These are phyloP conservation scores for Rhytidiadelphus loreus DNA, from an alignment of 225 moss, liverwort and hornwort genomes.

Conservation along the genomic window DNA sequence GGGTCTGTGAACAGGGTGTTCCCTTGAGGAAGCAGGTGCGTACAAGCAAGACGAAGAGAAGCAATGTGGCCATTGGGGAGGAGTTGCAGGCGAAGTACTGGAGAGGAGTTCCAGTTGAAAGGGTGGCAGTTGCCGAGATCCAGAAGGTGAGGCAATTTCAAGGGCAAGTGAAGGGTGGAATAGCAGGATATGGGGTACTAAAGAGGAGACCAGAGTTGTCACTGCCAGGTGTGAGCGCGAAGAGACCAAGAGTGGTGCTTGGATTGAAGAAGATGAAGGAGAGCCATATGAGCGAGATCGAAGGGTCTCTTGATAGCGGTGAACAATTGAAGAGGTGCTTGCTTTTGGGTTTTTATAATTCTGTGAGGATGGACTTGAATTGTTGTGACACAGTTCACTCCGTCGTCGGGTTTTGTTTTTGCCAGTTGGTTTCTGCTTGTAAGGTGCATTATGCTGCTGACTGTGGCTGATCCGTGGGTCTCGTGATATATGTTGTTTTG, in stretches of 20 bases:
- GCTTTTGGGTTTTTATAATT: neutral
- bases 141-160: slow-evolving; percentile 6
- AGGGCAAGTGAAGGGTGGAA: neutral
- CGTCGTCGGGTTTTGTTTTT: neutral
- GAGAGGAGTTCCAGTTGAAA: neutral
- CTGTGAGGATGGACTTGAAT: neutral
- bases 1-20: neutral
- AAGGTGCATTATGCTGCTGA: neutral
- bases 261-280: slow-evolving; percentile 26
- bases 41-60: slow-evolving; percentile 18
- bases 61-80: neutral
- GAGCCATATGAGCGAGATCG: neutral
- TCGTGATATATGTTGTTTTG: neutral
- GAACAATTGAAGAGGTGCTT: slow-evolving; percentile 26
- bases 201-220: slow-evolving; percentile 43
- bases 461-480: neutral
- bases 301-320: neutral
- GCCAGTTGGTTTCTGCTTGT: neutral
- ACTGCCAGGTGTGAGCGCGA: slow-evolving; percentile 3
- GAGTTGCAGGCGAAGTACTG: neutral
- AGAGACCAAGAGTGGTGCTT: slow-evolving; percentile 17
- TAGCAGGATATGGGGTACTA: slow-evolving; percentile 5
- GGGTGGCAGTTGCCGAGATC: neutral
- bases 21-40: slow-evolving; percentile 33
- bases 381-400: neutral